Evolutionary conservation across 306 rosid genomes (phyloP).

Genomic region (Quercus parvula): DNA sequence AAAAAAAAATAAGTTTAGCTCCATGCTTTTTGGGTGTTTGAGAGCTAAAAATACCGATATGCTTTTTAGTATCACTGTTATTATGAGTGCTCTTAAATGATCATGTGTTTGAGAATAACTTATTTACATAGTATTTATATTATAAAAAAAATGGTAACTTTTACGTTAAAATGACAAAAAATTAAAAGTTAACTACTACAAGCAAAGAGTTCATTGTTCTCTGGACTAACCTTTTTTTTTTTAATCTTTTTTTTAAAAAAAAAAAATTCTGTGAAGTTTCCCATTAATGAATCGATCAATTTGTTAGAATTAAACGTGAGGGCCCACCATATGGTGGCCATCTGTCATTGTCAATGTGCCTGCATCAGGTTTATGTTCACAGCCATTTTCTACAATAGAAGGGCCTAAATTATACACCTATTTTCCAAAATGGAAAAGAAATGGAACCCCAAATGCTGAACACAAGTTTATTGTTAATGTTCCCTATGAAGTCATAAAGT

Average conservation of each 20-base stretch:
- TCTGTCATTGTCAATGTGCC: background rate
- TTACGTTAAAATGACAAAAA: too few relatives aligned
- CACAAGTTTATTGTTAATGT: background rate
- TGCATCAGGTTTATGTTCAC: background rate
- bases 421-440: background rate
- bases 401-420: background rate
- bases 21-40: constrained; percentile 9
- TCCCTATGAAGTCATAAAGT: background rate
- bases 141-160: too few relatives aligned
- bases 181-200: too few relatives aligned
- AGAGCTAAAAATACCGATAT: too few relatives aligned
- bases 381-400: background rate
- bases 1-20: too few relatives aligned
- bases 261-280: too few relatives aligned
- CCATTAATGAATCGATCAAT: background rate
- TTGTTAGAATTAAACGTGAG: background rate
- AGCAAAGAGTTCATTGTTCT: too few relatives aligned
- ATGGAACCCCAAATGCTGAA: background rate
- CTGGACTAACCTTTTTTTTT: too few relatives aligned
- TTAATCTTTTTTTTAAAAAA: too few relatives aligned
- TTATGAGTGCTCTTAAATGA: background rate
- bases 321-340: background rate
- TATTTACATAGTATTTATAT: too few relatives aligned
- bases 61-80: too few relatives aligned
- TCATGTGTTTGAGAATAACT: background rate